Conservation (phyloP, 2,329 filamentous ascomycete species). For the Aspergillus glaucus region DNA sequence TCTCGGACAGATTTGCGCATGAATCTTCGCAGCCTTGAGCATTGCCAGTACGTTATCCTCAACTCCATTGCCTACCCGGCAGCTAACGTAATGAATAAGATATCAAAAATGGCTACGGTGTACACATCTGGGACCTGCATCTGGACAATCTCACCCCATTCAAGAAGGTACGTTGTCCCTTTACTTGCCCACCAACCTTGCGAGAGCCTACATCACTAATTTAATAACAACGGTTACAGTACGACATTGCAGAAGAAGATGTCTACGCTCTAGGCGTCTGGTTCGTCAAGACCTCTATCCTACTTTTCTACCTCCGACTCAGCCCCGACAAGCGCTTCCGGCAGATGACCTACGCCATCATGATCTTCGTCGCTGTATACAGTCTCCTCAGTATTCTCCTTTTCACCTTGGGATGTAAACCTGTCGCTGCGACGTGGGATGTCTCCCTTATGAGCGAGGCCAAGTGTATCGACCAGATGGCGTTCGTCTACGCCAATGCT, state of each 20-base stretch:
- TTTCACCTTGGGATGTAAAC: conserved; percentile 10
- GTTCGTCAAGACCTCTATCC: conserved; percentile 14
- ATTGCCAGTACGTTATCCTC: conserved; percentile 2
- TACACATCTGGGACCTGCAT: conserved; percentile 10
- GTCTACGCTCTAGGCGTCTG: conserved; percentile 10
- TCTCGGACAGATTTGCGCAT: conserved; percentile 8
- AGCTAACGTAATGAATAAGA: conserved; percentile 1
- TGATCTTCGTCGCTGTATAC: conserved; percentile 11
- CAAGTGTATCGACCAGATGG: conserved; percentile 8
- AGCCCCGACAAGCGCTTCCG: conserved; percentile 12
- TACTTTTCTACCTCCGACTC: conserved; percentile 13
- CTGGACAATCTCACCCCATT: conserved; percentile 7
- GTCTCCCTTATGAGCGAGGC: conserved; percentile 6
- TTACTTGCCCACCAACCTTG: not conserved
- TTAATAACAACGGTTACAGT: not conserved
- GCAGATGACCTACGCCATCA: conserved; percentile 12
- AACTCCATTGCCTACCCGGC: too few species aligned
- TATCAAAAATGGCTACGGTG: conserved; percentile 9
- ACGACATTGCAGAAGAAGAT: conserved; percentile 9
- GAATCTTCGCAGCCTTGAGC: conserved; percentile 9
- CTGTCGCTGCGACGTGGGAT: conserved; percentile 11
- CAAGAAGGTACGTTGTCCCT: conserved; percentile 4
- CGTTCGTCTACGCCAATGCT: conserved; percentile 11
- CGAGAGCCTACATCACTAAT: not conserved
- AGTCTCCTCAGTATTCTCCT: conserved; percentile 10